phyloP scores from a whole-genome alignment of 1,284 basidiomycete species.

The Cronartium quercuum region DNA sequence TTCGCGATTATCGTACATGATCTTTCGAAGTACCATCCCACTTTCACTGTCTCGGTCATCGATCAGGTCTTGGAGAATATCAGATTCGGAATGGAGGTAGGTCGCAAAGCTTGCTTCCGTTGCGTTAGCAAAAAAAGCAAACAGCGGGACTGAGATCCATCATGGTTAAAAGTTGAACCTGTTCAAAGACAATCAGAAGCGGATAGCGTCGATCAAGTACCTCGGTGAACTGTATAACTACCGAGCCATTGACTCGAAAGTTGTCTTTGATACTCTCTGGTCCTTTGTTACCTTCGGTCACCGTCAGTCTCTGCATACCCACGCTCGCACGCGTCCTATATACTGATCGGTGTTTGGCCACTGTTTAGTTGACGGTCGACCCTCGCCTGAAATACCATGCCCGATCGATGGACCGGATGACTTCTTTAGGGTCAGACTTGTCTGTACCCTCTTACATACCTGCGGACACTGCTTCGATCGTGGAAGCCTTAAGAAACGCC shows the following conservation, averaged over 20 bases:
- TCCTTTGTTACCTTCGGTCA: slow-evolving; percentile 92
- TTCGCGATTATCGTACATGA: slow-evolving; percentile 91
- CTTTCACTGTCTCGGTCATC: slow-evolving; percentile 78
- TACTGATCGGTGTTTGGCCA: not conserved
- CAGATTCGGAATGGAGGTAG: slow-evolving; percentile 70
- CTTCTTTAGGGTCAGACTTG: slow-evolving; percentile 85
- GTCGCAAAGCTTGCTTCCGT: not conserved
- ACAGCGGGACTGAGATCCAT: not conserved
- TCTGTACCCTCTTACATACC: slow-evolving; percentile 86
- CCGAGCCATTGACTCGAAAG: slow-evolving; percentile 75
- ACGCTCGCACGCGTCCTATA: not conserved
- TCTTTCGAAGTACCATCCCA: slow-evolving; percentile 81
- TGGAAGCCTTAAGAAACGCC: slow-evolving; percentile 78
- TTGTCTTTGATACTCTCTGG: slow-evolving; percentile 93
- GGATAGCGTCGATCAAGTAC: slow-evolving; percentile 84
- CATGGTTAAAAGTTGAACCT: slow-evolving; percentile 58
- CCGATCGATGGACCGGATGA: slow-evolving; percentile 86
- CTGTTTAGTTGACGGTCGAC: slow-evolving; percentile 66
- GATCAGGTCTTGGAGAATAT: slow-evolving; percentile 93
- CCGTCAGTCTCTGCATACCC: slow-evolving; percentile 39
- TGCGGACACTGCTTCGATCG: slow-evolving; percentile 98
- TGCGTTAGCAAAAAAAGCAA: not conserved
- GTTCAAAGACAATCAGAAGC: slow-evolving; percentile 88
- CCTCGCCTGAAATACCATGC: slow-evolving; percentile 69
- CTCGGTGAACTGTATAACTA: slow-evolving; percentile 97